phyloP scores from a whole-genome alignment of 163 green algal species.

The Volvox carteri region DNA sequence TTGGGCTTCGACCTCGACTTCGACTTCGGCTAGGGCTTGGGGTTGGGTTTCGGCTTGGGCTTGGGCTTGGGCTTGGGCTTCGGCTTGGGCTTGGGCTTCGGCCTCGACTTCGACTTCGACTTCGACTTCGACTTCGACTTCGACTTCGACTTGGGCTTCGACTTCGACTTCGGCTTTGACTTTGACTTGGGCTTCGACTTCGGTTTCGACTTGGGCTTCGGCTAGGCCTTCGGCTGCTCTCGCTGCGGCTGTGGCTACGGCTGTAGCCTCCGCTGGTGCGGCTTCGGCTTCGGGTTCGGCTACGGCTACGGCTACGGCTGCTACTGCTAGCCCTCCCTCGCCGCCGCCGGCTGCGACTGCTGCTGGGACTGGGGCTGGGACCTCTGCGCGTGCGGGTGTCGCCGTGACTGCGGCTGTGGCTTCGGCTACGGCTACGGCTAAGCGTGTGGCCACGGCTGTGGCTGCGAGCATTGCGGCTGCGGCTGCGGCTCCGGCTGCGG shows the following conservation, averaged over 20 bases:
- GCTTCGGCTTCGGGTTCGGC: not conserved
- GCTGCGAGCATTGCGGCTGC: not conserved
- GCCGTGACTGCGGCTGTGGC: not conserved
- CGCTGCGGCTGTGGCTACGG: too few relatives aligned
- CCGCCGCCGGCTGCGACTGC: too few relatives aligned
- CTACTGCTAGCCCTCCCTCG: too few relatives aligned
- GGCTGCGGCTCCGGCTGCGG: not conserved
- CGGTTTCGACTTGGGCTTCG: not conserved
- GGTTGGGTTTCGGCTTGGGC: not conserved
- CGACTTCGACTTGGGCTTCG: not conserved
- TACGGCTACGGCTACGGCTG: not conserved
- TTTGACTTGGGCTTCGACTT: not conserved
- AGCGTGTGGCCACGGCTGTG: not conserved
- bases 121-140: not conserved
- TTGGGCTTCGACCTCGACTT: not conserved
- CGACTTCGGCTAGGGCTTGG: not conserved
- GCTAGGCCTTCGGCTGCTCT: not conserved
- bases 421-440: not conserved
- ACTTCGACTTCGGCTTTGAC: not conserved
- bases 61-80: not conserved
- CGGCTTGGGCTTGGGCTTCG: not conserved
- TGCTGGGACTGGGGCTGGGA: too few relatives aligned
- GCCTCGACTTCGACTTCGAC: not conserved
- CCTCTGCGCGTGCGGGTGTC: too few relatives aligned
- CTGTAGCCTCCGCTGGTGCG: not conserved